Conservation (phyloP, 768 basidiomycete species). For the Mycena albidolilacea region DNA sequence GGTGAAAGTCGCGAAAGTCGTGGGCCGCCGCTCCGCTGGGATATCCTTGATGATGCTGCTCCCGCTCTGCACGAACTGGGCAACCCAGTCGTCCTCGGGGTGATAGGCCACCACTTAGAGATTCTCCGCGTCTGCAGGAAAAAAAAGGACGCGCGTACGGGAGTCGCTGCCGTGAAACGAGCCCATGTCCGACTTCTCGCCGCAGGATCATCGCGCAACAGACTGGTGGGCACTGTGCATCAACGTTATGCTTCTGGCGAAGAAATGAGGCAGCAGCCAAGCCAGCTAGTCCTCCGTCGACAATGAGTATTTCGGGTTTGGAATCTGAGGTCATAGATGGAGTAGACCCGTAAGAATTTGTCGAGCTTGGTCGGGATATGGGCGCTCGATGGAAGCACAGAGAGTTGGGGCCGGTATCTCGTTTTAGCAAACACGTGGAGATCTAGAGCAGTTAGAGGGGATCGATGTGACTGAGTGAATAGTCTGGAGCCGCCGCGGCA, state of each 20-base stretch:
- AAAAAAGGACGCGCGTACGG: slow-evolving; percentile 15
- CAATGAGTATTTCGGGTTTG: slow-evolving; percentile 30
- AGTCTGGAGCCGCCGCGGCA: too few relatives aligned
- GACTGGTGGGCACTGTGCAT: slow-evolving; percentile 29
- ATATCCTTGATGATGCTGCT: slow-evolving; percentile 34
- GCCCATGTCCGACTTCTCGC: slow-evolving; percentile 29
- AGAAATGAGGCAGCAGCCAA: slow-evolving; percentile 34
- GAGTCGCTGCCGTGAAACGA: slow-evolving; percentile 18
- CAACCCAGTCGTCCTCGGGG: slow-evolving; percentile 29
- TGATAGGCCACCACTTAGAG: slow-evolving; percentile 37
- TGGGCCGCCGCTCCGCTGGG: slow-evolving; percentile 19
- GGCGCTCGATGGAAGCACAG: too few relatives aligned
- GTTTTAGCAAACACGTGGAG: too few relatives aligned
- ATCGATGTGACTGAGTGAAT: too few relatives aligned
- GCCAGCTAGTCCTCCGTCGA: slow-evolving; percentile 37
- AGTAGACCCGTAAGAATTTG: too few relatives aligned
- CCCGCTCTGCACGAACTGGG: slow-evolving; percentile 22
- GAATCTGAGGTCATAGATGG: slow-evolving; percentile 4
- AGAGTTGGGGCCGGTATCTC: too few relatives aligned
- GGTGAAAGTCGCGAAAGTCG: slow-evolving; percentile 35
- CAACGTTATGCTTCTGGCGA: slow-evolving; percentile 33
- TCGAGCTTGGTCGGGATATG: too few relatives aligned
- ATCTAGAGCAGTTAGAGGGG: too few relatives aligned
- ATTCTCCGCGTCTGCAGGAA: slow-evolving; percentile 29
- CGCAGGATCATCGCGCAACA: slow-evolving; percentile 28